Evolutionary conservation across 192 early-diverging fungal genomes (phyloP).

Genomic region (Thamnidium elegans): DNA sequence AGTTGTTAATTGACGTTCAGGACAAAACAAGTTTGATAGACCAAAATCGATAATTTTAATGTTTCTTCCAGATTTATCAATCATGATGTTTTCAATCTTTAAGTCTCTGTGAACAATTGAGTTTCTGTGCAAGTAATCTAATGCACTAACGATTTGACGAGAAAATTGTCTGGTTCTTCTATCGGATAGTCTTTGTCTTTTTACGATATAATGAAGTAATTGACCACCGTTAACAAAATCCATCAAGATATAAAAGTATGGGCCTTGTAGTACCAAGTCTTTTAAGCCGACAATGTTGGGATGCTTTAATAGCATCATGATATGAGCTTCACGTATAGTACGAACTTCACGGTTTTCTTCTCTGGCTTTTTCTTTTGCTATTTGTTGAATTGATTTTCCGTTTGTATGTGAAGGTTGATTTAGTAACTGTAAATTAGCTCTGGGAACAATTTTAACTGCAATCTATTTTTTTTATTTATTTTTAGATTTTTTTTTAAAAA

Average conservation of each 20-base stretch:
- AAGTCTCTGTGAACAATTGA: constrained; percentile 71
- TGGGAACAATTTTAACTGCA: constrained; percentile 64
- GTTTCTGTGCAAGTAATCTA: constrained; percentile 55
- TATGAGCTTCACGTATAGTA: constrained; percentile 66
- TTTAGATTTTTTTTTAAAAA: neutral
- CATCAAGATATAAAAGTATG: constrained; percentile 77
- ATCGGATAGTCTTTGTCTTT: constrained; percentile 75
- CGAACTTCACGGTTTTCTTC: constrained; percentile 59
- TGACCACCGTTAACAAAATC: constrained; percentile 79
- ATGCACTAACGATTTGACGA: constrained; percentile 72
- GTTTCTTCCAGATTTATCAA: constrained; percentile 55
- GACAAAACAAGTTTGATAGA: constrained; percentile 69
- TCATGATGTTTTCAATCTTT: constrained; percentile 84
- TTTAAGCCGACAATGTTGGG: constrained; percentile 80
- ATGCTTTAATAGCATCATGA: constrained; percentile 77
- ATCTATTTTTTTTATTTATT: constrained; percentile 32
- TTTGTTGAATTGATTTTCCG: constrained; percentile 23
- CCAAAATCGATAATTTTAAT: constrained; percentile 91
- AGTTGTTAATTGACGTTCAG: constrained; percentile 52
- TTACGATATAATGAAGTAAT: constrained; percentile 81
- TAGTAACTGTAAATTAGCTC: constrained; percentile 25
- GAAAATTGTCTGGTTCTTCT: constrained; percentile 73
- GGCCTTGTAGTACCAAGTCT: constrained; percentile 63
- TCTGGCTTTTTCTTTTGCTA: constrained; percentile 35
- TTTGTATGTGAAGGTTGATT: constrained; percentile 1